Base-by-base conservation (phyloP, 805 yeast genomes). In the Starmerella bombicola region DNA sequence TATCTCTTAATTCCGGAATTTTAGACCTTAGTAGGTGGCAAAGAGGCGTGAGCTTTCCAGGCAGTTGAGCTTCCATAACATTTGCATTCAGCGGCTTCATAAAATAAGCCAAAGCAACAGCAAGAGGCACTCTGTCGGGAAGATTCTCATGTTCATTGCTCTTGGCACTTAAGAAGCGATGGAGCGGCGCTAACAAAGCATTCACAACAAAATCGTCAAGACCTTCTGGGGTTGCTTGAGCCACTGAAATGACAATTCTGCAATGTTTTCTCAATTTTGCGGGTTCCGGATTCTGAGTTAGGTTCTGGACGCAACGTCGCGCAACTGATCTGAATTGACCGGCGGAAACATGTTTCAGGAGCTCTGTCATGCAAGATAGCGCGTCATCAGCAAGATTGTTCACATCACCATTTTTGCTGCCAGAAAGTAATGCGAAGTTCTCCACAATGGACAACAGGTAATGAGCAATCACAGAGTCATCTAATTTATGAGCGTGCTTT, bases 11-110 rank as follows among this genome's bases (percentile, higher is more conserved):
- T 45, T 80, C 94, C 58, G 84, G 95, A 3, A 86, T 73, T 55
- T 83, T 74, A 21, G 91, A 74, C 50, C 95, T 70, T 58, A 91
- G 66, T 23, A 83, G 79, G 57, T 88, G 96, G 57, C 95, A 85
- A n/a, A 85, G 69, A 48, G 76, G 74, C 0, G 95, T 81, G 48
- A 91, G 66, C 10, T 80, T 70, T 19, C 93, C 91, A 0, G 97
- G 94, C 19, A 91, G 67, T 37, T 76, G 73, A 4, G 66, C 54
- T 16, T 69, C 70, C 21, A 81, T 63, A 19, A 66, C 64, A 2
- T 73, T 77, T 9, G 68, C 65, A 0, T 79, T 64, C 31, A 88
- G 66, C 37, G 83, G 74, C 50, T 74, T 64, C 20, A 81, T 60
- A 43, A 81, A 69, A 40, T 76, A 71, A 4, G 81, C 76, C 35